A percentile compares a stretch with the other conserved stretches of the same genome.
Evolutionary conservation across 2,329 filamentous ascomycete species (phyloP).

Genomic region (Diplocarpon mali): DNA sequence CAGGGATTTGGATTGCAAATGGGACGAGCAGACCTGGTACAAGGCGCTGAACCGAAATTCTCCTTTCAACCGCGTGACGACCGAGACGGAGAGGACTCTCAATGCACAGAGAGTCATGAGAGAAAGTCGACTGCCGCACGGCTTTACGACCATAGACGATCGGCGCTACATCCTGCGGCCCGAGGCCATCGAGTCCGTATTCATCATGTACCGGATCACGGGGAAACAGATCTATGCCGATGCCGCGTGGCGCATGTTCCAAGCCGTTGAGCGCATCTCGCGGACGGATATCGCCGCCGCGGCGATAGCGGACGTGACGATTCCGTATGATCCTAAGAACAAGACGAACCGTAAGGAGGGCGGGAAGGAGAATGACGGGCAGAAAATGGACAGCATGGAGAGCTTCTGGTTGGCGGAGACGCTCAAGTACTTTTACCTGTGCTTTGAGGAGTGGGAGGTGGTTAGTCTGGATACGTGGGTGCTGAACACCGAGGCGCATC

Average conservation of each 20-base stretch:
- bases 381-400: conserved; percentile 44
- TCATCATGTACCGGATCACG: conserved; percentile 39
- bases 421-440: conserved; percentile 52
- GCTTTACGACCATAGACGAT: conserved; percentile 19
- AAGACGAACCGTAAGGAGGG: background rate
- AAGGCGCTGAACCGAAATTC: conserved; percentile 6
- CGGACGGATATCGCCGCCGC: conserved; percentile 34
- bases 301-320: conserved; percentile 31
- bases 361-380: background rate
- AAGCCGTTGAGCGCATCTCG: conserved; percentile 33
- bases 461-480: conserved; percentile 53
- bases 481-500: conserved; percentile 29
- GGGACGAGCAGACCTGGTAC: conserved; percentile 40
- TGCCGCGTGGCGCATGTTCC: conserved; percentile 38
- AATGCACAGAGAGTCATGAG: conserved; percentile 10
- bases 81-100: background rate
- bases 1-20: conserved; percentile 17
- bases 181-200: conserved; percentile 58
- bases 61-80: conserved; percentile 44
- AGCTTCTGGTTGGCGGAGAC: conserved; percentile 54
- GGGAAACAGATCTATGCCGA: conserved; percentile 29
- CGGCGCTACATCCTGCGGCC: conserved; percentile 43
- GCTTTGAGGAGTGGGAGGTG: conserved; percentile 35
- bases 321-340: conserved; percentile 32
- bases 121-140: conserved; percentile 13